Evolutionary conservation across 2,329 filamentous ascomycete species (phyloP).

Genomic region (Plectosphaerella cucumerina): DNA sequence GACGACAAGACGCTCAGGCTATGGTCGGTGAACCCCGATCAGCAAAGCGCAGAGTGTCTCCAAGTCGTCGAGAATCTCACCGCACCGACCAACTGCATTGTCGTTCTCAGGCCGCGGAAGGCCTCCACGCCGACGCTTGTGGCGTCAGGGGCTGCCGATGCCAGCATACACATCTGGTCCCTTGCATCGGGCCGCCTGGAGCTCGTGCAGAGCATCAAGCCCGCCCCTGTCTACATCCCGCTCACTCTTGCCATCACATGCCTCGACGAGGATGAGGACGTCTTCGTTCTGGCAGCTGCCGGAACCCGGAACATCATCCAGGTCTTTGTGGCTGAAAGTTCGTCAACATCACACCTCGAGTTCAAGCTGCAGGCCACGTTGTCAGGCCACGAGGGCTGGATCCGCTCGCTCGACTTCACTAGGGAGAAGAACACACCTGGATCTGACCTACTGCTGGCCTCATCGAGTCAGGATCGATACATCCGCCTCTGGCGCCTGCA

Average conservation of each 20-base stretch:
- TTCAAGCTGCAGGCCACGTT: slow-evolving; percentile 76
- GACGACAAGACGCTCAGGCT: slow-evolving; percentile 74
- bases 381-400: slow-evolving; percentile 90
- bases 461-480: slow-evolving; percentile 96
- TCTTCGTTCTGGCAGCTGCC: slow-evolving; percentile 72
- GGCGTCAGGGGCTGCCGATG: slow-evolving; percentile 78
- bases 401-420: slow-evolving; percentile 78
- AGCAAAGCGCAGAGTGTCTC: slow-evolving; percentile 31
- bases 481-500: slow-evolving; percentile 89
- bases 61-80: slow-evolving; percentile 63
- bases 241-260: slow-evolving; percentile 66
- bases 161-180: slow-evolving; percentile 66
- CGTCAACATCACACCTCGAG: slow-evolving; percentile 27
- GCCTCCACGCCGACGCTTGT: slow-evolving; percentile 43
- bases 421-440: slow-evolving; percentile 49
- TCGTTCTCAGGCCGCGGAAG: slow-evolving; percentile 30
- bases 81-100: slow-evolving; percentile 70
- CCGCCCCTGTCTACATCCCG: slow-evolving; percentile 78
- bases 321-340: slow-evolving; percentile 60
- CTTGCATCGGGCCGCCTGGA: slow-evolving; percentile 44
- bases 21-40: slow-evolving; percentile 49
- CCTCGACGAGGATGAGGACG: slow-evolving; percentile 47
- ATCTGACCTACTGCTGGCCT: slow-evolving; percentile 77
- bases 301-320: slow-evolving; percentile 83
- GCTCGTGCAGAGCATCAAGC: slow-evolving; percentile 66